phyloP scores from a whole-genome alignment of 2,329 filamentous ascomycete species.

The Trichoderma koningiopsis region DNA sequence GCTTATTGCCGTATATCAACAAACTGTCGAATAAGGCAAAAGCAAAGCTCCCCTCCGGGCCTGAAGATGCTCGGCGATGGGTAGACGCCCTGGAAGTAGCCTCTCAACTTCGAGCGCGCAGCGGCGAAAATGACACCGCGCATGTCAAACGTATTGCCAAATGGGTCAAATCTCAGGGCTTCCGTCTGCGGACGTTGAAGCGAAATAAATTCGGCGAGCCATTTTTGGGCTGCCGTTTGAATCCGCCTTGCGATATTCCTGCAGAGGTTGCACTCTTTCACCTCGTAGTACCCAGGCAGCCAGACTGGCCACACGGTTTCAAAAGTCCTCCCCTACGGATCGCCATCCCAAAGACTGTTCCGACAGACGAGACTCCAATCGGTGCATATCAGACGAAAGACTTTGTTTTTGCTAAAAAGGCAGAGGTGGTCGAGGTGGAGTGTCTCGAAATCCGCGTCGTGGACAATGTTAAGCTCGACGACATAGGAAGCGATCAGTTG shows the following conservation, averaged over 20 bases:
- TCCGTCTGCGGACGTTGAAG: background rate
- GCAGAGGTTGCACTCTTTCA: slow-evolving; percentile 1
- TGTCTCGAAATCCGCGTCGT: background rate
- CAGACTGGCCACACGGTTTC: background rate
- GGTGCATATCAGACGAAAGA: background rate
- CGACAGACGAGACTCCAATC: background rate
- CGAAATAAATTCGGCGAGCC: background rate
- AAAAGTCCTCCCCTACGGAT: background rate
- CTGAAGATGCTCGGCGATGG: background rate
- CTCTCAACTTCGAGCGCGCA: background rate
- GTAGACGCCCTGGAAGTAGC: background rate
- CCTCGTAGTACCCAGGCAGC: background rate
- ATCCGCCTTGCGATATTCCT: background rate
- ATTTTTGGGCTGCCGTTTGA: background rate
- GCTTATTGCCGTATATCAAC: background rate
- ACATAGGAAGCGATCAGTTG: background rate
- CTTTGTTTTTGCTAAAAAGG: background rate
- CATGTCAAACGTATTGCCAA: background rate
- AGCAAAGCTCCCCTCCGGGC: background rate
- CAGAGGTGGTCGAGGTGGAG: background rate
- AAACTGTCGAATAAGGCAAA: background rate
- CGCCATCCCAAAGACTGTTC: background rate
- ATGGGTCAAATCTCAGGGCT: background rate
- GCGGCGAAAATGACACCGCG: background rate
- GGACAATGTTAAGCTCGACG: background rate